These are phyloP conservation scores for Ceratobasidium sp. DNA, from an alignment of 1,284 basidiomycete genomes.

Conservation along the genomic window DNA sequence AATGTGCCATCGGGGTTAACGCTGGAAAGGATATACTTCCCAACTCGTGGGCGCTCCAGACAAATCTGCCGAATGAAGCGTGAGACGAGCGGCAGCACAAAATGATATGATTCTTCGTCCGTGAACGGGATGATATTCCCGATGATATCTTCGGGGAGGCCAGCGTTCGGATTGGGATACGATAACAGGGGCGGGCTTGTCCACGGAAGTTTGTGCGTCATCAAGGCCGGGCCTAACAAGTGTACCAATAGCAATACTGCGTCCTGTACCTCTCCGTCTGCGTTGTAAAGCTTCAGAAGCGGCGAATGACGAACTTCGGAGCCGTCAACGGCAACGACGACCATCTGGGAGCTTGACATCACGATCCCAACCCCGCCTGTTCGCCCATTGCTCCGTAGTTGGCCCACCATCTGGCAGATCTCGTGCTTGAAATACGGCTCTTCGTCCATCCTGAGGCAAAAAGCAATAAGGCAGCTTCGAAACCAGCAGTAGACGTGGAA, in stretches of 20 bases:
- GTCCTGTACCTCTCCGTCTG: background rate
- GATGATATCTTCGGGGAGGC: background rate
- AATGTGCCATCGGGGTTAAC: background rate
- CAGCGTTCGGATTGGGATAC: background rate
- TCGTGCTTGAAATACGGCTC: background rate
- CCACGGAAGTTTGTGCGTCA: background rate
- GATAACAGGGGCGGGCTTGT: background rate
- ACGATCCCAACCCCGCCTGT: constrained; percentile 6
- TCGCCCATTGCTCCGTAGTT: background rate
- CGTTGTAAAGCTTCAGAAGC: background rate
- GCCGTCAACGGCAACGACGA: constrained; percentile 11
- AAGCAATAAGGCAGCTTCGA: background rate
- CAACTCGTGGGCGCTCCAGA: background rate
- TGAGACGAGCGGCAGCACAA: background rate
- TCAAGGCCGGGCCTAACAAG: background rate
- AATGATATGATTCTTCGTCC: background rate
- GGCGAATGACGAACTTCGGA: constrained; percentile 3
- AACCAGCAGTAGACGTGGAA: background rate
- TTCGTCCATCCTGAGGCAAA: constrained; percentile 10
- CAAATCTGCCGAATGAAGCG: background rate
- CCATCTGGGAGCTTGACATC: constrained; percentile 4
- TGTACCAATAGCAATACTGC: constrained; percentile 11
- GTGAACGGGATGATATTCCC: background rate
- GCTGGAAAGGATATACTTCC: background rate
- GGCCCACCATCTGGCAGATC: background rate